phyloP scores from a whole-genome alignment of 2,329 filamentous ascomycete species.

The Diaporthe vexans region DNA sequence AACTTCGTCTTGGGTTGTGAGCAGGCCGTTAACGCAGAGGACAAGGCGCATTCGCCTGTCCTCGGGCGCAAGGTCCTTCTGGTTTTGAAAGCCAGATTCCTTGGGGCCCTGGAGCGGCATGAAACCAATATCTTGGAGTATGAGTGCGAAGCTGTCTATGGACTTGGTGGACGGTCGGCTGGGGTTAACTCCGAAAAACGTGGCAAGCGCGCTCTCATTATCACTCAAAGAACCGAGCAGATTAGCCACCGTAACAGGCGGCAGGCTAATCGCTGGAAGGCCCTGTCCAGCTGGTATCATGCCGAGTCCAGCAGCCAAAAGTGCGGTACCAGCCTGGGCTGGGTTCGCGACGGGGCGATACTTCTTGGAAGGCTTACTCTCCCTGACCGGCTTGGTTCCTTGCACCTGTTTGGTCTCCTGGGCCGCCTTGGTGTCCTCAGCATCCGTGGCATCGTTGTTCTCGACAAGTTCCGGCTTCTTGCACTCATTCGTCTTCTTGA shows the following conservation, averaged over 20 bases:
- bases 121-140: conserved; percentile 91
- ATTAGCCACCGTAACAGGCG: conserved; percentile 79
- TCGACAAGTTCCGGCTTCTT: conserved; percentile 19
- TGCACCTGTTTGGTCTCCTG: conserved; percentile 71
- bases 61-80: conserved; percentile 65
- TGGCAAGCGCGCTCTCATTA: conserved; percentile 83
- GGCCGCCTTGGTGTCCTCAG: conserved; percentile 76
- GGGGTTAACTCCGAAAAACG: conserved; percentile 92
- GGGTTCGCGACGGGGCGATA: conserved; percentile 77
- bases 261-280: conserved; percentile 70
- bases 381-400: conserved; percentile 69
- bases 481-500: conserved; percentile 16
- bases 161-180: conserved; percentile 86
- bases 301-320: conserved; percentile 85
- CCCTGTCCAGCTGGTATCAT: conserved; percentile 77
- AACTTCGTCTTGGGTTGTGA: conserved; percentile 80
- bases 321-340: conserved; percentile 66
- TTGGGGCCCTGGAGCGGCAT: conserved; percentile 75
- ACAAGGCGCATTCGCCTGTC: conserved; percentile 83
- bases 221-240: conserved; percentile 86
- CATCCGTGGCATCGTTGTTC: conserved; percentile 61
- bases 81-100: conserved; percentile 59
- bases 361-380: conserved; percentile 70
- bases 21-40: conserved; percentile 86
- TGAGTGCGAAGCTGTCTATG: conserved; percentile 88